A percentile compares a stretch with the other conserved stretches of the same genome.
phyloP scores from a whole-genome alignment of 208 protist genomes.

The Borovskyia barvae region DNA sequence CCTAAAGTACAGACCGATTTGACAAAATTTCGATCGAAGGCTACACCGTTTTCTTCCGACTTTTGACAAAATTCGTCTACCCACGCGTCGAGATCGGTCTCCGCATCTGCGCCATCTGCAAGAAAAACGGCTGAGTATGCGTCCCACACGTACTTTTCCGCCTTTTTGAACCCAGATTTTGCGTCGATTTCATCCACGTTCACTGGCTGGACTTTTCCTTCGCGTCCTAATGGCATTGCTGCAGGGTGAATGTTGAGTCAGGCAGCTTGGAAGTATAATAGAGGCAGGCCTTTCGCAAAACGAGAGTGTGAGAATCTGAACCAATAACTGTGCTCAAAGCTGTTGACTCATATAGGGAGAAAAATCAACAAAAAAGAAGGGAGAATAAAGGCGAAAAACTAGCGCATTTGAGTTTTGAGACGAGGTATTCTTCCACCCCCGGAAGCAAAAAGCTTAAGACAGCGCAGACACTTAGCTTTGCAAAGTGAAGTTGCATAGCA shows the following conservation, averaged over 20 bases:
- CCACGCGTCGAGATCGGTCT: conserved; percentile 75
- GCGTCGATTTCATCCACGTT: conserved; percentile 85
- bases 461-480: background rate
- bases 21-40: conserved; percentile 73
- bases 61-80: conserved; percentile 74
- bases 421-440: background rate
- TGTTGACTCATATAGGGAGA: conserved; percentile 2
- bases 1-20: conserved; percentile 75
- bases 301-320: background rate
- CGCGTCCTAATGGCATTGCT: conserved; percentile 7
- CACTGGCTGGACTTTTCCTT: conserved; percentile 17
- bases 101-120: conserved; percentile 52
- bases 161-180: conserved; percentile 75
- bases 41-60: conserved; percentile 50
- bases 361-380: conserved; percentile 11
- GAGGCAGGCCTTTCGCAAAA: background rate
- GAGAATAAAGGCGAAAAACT: background rate
- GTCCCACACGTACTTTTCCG: conserved; percentile 78
- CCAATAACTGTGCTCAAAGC: too few species aligned
- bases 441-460: conserved; percentile 1
- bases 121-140: conserved; percentile 66
- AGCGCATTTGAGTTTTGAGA: background rate
- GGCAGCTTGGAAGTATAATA: background rate
- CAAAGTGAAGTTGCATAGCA: too few species aligned
- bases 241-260: too few species aligned